Evolutionary conservation across 1,284 basidiomycete species (phyloP), one percentile per base, ranked within the genome.

Genomic region (Marasmius oreades): DNA sequence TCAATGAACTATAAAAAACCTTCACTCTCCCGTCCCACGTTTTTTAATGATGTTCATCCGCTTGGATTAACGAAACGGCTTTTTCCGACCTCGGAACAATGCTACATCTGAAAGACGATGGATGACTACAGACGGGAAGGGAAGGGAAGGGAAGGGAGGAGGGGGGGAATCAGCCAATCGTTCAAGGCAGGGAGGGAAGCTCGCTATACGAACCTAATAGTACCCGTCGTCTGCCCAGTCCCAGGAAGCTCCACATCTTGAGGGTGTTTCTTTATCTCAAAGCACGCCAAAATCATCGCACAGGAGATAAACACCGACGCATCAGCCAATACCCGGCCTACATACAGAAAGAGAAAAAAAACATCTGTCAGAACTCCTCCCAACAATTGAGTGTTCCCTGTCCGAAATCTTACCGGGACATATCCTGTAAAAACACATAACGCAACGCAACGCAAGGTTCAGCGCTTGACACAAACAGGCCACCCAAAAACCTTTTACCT

Each of bases 241-340:
- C 56, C 56, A 16, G 60, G 39, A 14, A 56, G 31, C 5, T 53
- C 44, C 10, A 66, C 67, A 37, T 69, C 61, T 51, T 64, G 62
- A 5, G 67, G 61, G 12, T 60, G 59, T 52, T 70, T 69, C 28
- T 59, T 50, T 31, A 73, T 66, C 43, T 68, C 59, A 59, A 71
- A 71, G 1, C 63, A 66, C 2, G 71, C 66, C 7, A 74, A 64
- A 4, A 63, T 59, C 62, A 66, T 68, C 16, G 67, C 68, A 52
- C 67, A 65, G 1, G 65, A 57, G 44, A 70, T 59, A 56, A 66
- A 73, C 8, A 71, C 57, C 0, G 69, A 68, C 16, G 65, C 63
- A 43, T 73, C 70, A 16, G 70, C 71, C 36, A 73, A 61, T 14
- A 61, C 60, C n/a, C 60, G 54, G 7, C 62, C 62, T 60, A 5